Evolutionary conservation across 2,329 filamentous ascomycete species (phyloP).

Genomic region (Aaosphaeria arxii): DNA sequence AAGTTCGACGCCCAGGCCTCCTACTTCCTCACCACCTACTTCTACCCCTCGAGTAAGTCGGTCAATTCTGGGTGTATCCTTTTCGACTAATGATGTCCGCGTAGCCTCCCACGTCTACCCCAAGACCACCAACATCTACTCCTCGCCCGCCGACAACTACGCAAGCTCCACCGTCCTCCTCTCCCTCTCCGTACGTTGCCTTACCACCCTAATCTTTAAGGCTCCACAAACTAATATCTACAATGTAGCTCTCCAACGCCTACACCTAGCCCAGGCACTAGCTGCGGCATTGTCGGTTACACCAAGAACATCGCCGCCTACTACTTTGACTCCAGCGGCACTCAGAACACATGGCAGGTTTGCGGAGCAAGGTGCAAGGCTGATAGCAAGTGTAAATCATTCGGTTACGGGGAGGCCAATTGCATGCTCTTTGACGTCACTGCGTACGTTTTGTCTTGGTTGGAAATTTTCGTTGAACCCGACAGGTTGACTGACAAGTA

Average conservation of each 20-base stretch:
- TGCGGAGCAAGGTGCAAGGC: constrained; percentile 30
- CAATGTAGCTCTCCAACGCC: too few species aligned
- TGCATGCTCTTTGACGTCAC: constrained; percentile 31
- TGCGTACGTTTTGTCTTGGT: constrained; percentile 16
- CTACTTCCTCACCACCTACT: constrained; percentile 6
- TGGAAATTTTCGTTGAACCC: not conserved
- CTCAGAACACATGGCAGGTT: constrained; percentile 27
- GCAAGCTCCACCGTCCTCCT: not conserved
- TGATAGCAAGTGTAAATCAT: constrained; percentile 28
- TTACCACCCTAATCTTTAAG: too few species aligned
- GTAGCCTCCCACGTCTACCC: not conserved
- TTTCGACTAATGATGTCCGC: not conserved
- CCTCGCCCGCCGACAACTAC: not conserved
- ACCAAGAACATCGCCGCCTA: constrained; percentile 28
- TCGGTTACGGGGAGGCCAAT: constrained; percentile 32
- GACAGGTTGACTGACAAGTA: not conserved
- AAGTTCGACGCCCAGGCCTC: constrained; percentile 8
- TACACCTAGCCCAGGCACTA: constrained; percentile 1
- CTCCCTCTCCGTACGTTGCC: constrained; percentile 14
- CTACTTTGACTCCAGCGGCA: constrained; percentile 32
- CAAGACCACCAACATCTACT: constrained; percentile 1
- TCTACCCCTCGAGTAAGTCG: constrained; percentile 1
- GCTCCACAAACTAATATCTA: too few species aligned
- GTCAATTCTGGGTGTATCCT: not conserved
- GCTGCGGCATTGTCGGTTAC: constrained; percentile 30